Percentiles rank a stretch among this genome's conserved stretches.
These are phyloP conservation scores for Leccinum pellstonianum DNA, from an alignment of 768 basidiomycete genomes.

Conservation along the genomic window DNA sequence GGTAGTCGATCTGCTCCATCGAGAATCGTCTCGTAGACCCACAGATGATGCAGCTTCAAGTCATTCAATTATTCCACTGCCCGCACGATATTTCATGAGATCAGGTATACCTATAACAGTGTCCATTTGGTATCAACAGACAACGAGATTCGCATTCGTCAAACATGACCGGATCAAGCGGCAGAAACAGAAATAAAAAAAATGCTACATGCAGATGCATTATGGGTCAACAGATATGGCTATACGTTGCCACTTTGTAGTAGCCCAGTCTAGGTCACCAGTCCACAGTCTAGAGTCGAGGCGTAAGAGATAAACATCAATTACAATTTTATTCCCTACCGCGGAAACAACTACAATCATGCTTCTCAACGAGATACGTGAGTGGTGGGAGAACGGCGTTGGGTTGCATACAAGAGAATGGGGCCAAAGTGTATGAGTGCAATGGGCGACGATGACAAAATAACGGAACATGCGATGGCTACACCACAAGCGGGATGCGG, in stretches of 20 bases:
- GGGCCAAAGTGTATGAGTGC: slow-evolving; percentile 20
- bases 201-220: background rate
- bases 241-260: background rate
- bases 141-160: background rate
- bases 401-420: slow-evolving; percentile 10
- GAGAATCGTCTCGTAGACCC: background rate
- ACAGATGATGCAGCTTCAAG: background rate
- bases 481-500: slow-evolving; percentile 12
- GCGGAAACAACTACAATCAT: slow-evolving; percentile 9
- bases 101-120: background rate
- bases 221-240: background rate
- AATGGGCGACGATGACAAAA: slow-evolving; percentile 20
- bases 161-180: background rate
- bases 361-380: slow-evolving; percentile 8
- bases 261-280: background rate
- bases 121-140: background rate
- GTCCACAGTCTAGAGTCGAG: slow-evolving; percentile 7
- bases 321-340: slow-evolving; percentile 13
- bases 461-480: slow-evolving; percentile 22
- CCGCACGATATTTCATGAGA: background rate
- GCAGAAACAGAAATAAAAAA: background rate
- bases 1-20: background rate
- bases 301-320: slow-evolving; percentile 7
- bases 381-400: slow-evolving; percentile 5
- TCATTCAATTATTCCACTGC: background rate